Evolutionary conservation across 805 yeast species (phyloP), one percentile per base, ranked within the genome.

Genomic region (Kazachstania africana): DNA sequence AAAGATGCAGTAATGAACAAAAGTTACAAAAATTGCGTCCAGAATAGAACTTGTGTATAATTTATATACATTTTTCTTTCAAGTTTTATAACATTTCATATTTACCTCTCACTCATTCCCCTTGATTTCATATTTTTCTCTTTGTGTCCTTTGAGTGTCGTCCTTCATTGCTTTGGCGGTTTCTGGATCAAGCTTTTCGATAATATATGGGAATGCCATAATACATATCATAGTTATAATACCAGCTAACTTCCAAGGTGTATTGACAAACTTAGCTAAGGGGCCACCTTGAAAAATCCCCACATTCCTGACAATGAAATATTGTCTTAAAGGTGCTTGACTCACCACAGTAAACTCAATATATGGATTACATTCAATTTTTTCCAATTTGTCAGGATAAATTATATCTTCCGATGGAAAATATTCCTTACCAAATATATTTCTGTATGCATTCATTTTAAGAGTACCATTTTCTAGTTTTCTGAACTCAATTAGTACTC

Each of bases 171-270:
- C 39, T 28, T 47, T 40, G 5, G 62, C 62, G 9, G 60, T 55
- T 26, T 59, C 66, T 23, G 66, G 65, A 35, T 63, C 67, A 18
- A 63, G 34, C 33, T 50, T 57, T 39, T 60, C 66, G n/a, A 62
- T 24, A 1, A 62, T 17, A 26, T 50, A 38, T 13, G 68, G 68
- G 36, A 55, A 50, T 1, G 45, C 28, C 5, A 51, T 31, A 4
- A 51, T 24, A 9, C 44, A 29, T 8, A 61, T 16, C 4, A 40
- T 39, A 4, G 61, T 36, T 0, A 58, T 30, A 5, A 49, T 53
- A 14, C 51, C 54, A 3, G 50, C 53, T 16, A 58, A 39, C 34
- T 62, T 63, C 51, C 61, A 48, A 27, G 60, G 62, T 20, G 61
- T 57, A 28, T 53, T 49, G 8, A 61, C 22, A 6, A 63, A 39